These are phyloP conservation scores for Oryza glaberrima DNA, from an alignment of 176 grass and related monocot genomes.

Conservation along the genomic window DNA sequence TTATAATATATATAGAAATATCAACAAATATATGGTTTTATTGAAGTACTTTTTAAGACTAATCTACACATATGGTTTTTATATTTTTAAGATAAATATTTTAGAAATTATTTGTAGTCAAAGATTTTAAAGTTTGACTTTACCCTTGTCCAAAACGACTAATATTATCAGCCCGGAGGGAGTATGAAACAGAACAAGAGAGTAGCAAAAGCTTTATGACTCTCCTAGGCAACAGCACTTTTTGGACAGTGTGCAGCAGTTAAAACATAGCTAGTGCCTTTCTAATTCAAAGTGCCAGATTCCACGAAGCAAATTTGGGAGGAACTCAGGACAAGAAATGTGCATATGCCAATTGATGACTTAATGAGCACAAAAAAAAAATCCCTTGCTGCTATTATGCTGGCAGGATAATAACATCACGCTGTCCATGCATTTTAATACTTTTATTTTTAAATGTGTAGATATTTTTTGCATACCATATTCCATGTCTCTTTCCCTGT, in stretches of 20 bases:
- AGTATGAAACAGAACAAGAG: not conserved
- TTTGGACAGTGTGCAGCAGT: not conserved
- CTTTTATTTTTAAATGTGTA: slow-evolving; percentile 5
- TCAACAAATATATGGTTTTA: no score
- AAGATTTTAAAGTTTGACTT: no score
- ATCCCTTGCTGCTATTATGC: not conserved
- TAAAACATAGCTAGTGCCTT: not conserved
- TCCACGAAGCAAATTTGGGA: not conserved
- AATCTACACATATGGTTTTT: no score
- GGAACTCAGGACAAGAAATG: not conserved
- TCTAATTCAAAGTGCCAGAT: not conserved
- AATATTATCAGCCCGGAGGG: no score
- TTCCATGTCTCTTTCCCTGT: slow-evolving; percentile 76
- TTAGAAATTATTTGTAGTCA: no score
- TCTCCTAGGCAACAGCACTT: not conserved
- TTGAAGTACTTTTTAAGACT: no score
- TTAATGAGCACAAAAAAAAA: not conserved
- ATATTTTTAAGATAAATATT: no score
- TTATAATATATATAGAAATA: no score
- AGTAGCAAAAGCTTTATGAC: not conserved
- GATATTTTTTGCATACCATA: slow-evolving; percentile 54
- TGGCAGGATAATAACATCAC: not conserved
- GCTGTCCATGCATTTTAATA: not conserved
- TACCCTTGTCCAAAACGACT: no score
- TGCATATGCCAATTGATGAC: not conserved